A percentile compares a stretch with the other conserved stretches of the same genome.
Conservation (phyloP, 371 early-diverging fungal genomes). For the Thermomucor indicae-seudaticae region DNA sequence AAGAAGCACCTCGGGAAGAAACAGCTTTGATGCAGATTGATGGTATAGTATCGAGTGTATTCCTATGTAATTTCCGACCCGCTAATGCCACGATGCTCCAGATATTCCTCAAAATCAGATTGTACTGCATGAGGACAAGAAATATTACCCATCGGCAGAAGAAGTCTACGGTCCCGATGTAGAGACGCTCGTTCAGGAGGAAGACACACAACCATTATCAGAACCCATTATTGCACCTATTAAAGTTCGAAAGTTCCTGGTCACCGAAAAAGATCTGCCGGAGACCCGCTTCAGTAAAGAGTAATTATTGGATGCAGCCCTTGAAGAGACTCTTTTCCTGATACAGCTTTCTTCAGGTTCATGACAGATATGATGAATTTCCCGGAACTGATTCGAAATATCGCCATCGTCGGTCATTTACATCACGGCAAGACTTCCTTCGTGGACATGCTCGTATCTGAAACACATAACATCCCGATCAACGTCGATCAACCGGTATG, state of each 20-base stretch:
- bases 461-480: slow-evolving; percentile 74
- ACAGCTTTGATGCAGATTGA: slow-evolving; percentile 39
- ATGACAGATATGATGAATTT: slow-evolving; percentile 82
- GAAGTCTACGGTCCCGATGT: slow-evolving; percentile 97
- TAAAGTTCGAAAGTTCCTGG: slow-evolving; percentile 78
- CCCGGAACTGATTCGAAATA: slow-evolving; percentile 82
- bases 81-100: slow-evolving; percentile 9
- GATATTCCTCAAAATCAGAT: slow-evolving; percentile 73
- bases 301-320: no score
- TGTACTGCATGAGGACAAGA: slow-evolving; percentile 96
- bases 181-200: slow-evolving; percentile 95
- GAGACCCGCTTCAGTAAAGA: slow-evolving; percentile 84
- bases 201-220: slow-evolving; percentile 95
- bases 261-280: slow-evolving; percentile 84
- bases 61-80: background rate
- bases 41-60: slow-evolving; percentile 16
- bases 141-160: slow-evolving; percentile 95
- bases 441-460: slow-evolving; percentile 87
- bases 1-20: slow-evolving; percentile 17
- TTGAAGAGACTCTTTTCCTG: no score
- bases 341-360: slow-evolving; percentile 55
- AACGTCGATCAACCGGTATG: slow-evolving; percentile 54
- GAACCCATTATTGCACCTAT: slow-evolving; percentile 94
- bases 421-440: slow-evolving; percentile 97
- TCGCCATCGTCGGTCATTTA: slow-evolving; percentile 92